Conservation (phyloP, 2,329 filamentous ascomycete species). For the Ascomycota sp. region DNA sequence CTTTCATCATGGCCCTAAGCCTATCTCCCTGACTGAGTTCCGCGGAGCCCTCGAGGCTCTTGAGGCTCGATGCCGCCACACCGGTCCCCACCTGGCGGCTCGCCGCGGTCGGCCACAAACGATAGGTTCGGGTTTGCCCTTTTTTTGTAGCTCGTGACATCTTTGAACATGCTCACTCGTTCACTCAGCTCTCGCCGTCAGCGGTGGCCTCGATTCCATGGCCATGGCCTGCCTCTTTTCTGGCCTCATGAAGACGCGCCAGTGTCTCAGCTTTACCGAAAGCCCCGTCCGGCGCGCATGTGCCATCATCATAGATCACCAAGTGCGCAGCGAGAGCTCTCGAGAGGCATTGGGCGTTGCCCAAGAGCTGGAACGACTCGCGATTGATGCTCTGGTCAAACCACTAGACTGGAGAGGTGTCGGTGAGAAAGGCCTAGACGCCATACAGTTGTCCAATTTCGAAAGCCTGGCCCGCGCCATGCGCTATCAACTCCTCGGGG, state of each 20-base stretch:
- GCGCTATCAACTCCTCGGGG: constrained; percentile 53
- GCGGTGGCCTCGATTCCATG: constrained; percentile 96
- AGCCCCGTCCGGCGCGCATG: constrained; percentile 20
- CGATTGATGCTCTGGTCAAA: constrained; percentile 9
- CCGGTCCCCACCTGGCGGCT: constrained; percentile 4
- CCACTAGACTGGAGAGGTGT: constrained; percentile 26
- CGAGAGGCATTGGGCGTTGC: constrained; percentile 30
- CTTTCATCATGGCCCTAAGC: constrained; percentile 12
- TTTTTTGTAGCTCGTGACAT: not conserved
- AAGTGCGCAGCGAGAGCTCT: constrained; percentile 28
- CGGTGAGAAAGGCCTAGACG: constrained; percentile 10
- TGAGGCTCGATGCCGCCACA: not conserved
- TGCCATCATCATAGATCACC: constrained; percentile 36
- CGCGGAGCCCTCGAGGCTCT: constrained; percentile 27
- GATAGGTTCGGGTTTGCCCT: constrained; percentile 17
- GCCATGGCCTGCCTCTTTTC: constrained; percentile 61
- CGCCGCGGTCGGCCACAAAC: constrained; percentile 14
- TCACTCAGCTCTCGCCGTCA: constrained; percentile 51
- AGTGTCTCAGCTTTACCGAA: constrained; percentile 20
- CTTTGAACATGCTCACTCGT: too few relatives aligned
- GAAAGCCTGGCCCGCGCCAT: constrained; percentile 57
- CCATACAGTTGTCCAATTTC: constrained; percentile 34
- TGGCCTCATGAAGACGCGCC: constrained; percentile 16
- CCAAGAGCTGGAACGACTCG: constrained; percentile 16
- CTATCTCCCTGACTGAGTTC: constrained; percentile 17